Evolutionary conservation across 2,329 filamentous ascomycete species (phyloP).

Genomic region (Nectriaceae sp.): DNA sequence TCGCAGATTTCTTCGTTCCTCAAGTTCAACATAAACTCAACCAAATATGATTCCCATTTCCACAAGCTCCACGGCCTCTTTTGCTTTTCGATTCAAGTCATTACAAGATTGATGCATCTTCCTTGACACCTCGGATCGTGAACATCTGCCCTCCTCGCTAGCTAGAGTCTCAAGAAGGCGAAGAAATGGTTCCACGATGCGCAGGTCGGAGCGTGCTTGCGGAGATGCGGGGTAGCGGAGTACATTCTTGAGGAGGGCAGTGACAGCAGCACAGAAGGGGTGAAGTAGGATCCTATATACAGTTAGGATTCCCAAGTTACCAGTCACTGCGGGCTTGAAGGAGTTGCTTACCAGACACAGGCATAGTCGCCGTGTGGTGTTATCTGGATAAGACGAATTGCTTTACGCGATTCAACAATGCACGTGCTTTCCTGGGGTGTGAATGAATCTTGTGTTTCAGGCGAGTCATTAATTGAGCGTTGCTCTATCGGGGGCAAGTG

Average conservation of each 20-base stretch:
- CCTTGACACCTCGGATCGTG: slow-evolving; percentile 6
- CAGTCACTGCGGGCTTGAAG: neutral
- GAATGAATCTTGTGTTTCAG: neutral
- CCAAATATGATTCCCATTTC: too few species aligned
- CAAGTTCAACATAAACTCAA: too few species aligned
- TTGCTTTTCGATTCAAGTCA: neutral
- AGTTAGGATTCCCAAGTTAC: neutral
- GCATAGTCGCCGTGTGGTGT: slow-evolving; percentile 25
- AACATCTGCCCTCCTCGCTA: slow-evolving; percentile 3
- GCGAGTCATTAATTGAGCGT: neutral
- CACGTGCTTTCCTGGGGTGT: slow-evolving; percentile 13
- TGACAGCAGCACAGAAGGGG: slow-evolving; percentile 17
- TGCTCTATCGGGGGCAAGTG: slow-evolving; percentile 14
- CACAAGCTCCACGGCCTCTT: neutral
- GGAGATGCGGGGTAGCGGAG: slow-evolving; percentile 8
- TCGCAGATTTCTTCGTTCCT: too few species aligned
- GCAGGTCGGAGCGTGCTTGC: slow-evolving; percentile 10
- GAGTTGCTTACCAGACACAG: slow-evolving; percentile 16
- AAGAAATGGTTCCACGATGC: slow-evolving; percentile 10
- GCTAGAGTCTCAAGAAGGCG: slow-evolving; percentile 5
- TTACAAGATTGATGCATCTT: slow-evolving; percentile 3
- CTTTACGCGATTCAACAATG: slow-evolving; percentile 26
- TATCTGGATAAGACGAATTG: slow-evolving; percentile 23
- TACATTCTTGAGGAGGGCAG: slow-evolving; percentile 12
- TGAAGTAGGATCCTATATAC: slow-evolving; percentile 18